Evolutionary conservation across 306 rosid species (phyloP).

Genomic region (Begonia fuchsioides): DNA sequence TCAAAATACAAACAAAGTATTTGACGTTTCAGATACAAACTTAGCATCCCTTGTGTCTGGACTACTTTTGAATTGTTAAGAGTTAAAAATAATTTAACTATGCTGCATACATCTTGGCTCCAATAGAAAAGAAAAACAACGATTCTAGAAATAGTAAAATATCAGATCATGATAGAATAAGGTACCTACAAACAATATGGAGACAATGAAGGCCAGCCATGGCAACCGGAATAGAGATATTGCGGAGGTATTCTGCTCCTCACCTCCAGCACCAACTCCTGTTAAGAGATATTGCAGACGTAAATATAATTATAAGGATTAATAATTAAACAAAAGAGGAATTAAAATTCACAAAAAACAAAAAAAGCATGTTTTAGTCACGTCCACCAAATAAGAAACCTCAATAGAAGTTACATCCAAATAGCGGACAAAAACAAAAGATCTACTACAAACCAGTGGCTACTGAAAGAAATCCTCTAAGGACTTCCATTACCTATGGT

Average conservation of each 20-base stretch:
- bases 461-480: slow-evolving; percentile 4
- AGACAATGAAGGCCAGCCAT: slow-evolving; percentile 65
- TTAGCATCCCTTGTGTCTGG: neutral
- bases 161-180: slow-evolving; percentile 32
- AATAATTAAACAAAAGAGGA: neutral
- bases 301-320: neutral
- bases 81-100: neutral
- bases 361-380: neutral
- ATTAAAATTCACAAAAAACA: neutral
- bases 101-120: neutral
- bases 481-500: slow-evolving; percentile 90
- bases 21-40: neutral
- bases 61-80: too few species aligned
- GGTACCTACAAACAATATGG: slow-evolving; percentile 98
- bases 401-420: neutral
- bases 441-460: neutral
- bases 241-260: slow-evolving; percentile 72
- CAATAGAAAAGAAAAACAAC: slow-evolving; percentile 4
- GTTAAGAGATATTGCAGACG: too few species aligned
- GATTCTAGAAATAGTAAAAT: slow-evolving; percentile 8
- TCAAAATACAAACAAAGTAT: too few species aligned
- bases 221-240: slow-evolving; percentile 72
- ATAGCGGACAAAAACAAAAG: neutral
- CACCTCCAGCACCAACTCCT: slow-evolving; percentile 99
- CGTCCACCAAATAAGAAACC: neutral